A percentile compares a stretch with the other conserved stretches of the same genome.
phyloP scores from a whole-genome alignment of 352 stramenopile genomes.

The Phytopythium kandeliae region DNA sequence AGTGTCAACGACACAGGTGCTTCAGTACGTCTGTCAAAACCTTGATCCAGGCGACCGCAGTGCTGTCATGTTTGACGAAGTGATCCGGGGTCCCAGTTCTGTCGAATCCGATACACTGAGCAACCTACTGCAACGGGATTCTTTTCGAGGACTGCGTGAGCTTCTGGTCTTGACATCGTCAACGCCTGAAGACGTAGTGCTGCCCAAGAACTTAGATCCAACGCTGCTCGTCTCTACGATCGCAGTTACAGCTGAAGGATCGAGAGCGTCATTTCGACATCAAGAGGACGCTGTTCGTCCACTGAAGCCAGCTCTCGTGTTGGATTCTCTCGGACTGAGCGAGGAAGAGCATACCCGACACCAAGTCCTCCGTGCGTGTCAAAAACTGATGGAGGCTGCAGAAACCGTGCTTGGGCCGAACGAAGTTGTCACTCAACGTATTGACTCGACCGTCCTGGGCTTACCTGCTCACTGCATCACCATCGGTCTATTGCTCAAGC shows the following conservation, averaged over 20 bases:
- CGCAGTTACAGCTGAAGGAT: conserved; percentile 6
- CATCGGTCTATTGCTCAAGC: conserved; percentile 14
- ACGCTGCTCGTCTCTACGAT: not conserved
- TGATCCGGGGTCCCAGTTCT: conserved; percentile 8
- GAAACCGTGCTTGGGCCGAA: not conserved
- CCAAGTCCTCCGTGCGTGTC: conserved; percentile 9
- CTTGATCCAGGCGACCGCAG: not conserved
- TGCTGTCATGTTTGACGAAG: conserved; percentile 16
- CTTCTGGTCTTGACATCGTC: not conserved
- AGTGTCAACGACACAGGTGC: conserved; percentile 9
- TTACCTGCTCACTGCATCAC: conserved; percentile 21
- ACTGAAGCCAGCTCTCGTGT: conserved; percentile 4
- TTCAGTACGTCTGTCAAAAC: conserved; percentile 11
- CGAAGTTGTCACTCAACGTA: conserved; percentile 12
- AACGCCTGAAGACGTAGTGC: not conserved
- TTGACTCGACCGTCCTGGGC: conserved; percentile 30
- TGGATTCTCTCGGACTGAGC: conserved; percentile 19
- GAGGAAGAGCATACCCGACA: conserved; percentile 21
- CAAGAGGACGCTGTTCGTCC: not conserved
- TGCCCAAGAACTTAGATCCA: not conserved
- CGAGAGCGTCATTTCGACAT: conserved; percentile 8
- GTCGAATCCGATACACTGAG: not conserved
- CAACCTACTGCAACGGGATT: conserved; percentile 5
- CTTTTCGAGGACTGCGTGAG: conserved; percentile 13
- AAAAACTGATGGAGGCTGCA: conserved; percentile 13